Evolutionary conservation across 2,329 filamentous ascomycete species (phyloP), one percentile per base, ranked within the genome.

Genomic region (Elsinoe australis): DNA sequence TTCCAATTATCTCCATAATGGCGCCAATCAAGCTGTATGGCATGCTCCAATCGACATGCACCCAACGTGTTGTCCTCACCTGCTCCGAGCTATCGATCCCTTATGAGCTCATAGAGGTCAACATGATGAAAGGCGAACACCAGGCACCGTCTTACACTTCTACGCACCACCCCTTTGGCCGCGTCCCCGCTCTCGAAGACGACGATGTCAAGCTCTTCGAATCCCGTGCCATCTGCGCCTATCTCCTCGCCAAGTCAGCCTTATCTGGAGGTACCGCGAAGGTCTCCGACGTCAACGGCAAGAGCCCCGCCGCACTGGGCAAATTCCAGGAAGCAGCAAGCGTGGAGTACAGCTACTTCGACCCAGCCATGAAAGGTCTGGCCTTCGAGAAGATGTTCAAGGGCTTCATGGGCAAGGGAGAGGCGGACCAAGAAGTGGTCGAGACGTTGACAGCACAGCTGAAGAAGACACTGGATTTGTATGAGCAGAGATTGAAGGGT

Each of bases 141-240:
- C 8, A 12, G 18, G 3, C 21, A 21, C 38, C 38, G 4, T 14
- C 21, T 14, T 29, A 24, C 38, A 28, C 17, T 12, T 4, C 35
- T 21, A 24, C 21, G 38, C 38, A 28, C 21, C 38, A 42, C 21
- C 38, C 38, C 38, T 44, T 44, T 15, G 39, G 39, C 39, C 22
- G 26, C 22, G 59, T 66, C 5, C 58, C 65, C 2, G 54, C 64
- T 28, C 56, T 65, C 15, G 52, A 57, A 34, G 55, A 60, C 51
- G 55, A 50, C 21, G 55, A 56, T 6, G 55, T 61, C 50, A 54
- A 54, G 19, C 53, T 65, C 44, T 64, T 62, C 52, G 62, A 64
- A 41, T 61, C 59, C 18, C 57, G 55, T 4, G 56, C 58, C 31
- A 65, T 65, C 32, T 53, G 60, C 19, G 57, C 56, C 49, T 63